Evolutionary conservation across 2,329 filamentous ascomycete genomes (phyloP).

Genomic region (Fusarium foetens): DNA sequence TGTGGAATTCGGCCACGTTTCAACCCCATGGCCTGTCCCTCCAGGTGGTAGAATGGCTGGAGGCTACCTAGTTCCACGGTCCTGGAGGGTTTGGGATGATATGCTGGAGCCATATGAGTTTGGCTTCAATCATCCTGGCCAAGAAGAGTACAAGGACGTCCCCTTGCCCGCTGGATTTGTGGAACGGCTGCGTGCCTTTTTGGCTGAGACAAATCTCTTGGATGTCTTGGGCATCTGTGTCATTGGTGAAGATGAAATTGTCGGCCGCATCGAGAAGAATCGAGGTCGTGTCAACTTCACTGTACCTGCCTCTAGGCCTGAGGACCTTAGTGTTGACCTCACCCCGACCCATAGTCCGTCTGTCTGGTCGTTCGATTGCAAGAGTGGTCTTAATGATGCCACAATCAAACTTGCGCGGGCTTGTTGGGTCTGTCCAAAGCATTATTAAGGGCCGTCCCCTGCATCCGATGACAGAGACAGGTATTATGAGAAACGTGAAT

Average conservation of each 20-base stretch:
- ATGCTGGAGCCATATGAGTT: neutral
- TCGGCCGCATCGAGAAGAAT: neutral
- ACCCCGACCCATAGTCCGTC: neutral
- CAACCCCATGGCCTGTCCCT: neutral
- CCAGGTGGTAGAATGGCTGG: neutral
- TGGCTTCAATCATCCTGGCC: neutral
- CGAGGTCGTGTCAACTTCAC: slow-evolving; percentile 1
- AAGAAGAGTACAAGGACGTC: neutral
- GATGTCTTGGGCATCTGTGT: neutral
- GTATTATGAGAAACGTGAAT: neutral
- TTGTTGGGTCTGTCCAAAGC: neutral
- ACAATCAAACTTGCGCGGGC: neutral
- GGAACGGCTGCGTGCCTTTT: neutral
- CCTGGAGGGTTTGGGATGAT: neutral
- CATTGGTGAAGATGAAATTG: neutral
- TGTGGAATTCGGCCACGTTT: neutral
- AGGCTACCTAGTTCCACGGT: neutral
- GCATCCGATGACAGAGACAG: neutral
- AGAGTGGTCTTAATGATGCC: neutral
- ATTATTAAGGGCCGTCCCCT: neutral
- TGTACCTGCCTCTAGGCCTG: neutral
- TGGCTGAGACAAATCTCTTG: neutral
- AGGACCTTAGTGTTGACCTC: neutral
- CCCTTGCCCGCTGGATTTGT: neutral
- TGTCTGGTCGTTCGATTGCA: neutral